Evolutionary conservation across 2,329 filamentous ascomycete genomes (phyloP).

Genomic region (Fusarium austroafricanum): DNA sequence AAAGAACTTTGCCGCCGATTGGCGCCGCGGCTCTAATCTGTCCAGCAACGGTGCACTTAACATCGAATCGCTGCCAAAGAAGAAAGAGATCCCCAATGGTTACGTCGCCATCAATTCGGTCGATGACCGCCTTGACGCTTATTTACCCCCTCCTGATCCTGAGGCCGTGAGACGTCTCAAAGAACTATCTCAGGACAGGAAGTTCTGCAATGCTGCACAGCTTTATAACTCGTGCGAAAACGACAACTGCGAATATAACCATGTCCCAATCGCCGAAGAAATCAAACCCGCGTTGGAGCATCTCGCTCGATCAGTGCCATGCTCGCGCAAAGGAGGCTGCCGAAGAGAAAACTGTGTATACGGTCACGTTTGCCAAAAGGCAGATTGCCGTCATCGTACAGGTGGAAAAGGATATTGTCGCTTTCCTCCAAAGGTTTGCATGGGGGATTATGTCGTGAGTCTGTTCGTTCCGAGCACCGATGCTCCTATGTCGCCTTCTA

Average conservation of each 20-base stretch:
- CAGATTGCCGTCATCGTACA: constrained; percentile 30
- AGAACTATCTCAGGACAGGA: constrained; percentile 18
- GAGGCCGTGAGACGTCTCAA: constrained; percentile 29
- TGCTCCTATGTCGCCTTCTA: background rate
- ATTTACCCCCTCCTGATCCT: constrained; percentile 11
- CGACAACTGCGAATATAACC: constrained; percentile 35
- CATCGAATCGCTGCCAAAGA: constrained; percentile 24
- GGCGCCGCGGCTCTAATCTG: constrained; percentile 6
- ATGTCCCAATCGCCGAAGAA: constrained; percentile 29
- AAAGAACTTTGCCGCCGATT: constrained; percentile 9
- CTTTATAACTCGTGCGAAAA: constrained; percentile 31
- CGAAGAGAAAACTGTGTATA: constrained; percentile 28
- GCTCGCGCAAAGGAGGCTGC: constrained; percentile 28
- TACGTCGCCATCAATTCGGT: constrained; percentile 27
- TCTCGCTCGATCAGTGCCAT: constrained; percentile 36
- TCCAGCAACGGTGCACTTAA: constrained; percentile 10
- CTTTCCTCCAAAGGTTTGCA: constrained; percentile 27
- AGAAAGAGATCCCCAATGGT: constrained; percentile 28
- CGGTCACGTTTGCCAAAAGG: constrained; percentile 40
- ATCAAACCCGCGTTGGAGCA: constrained; percentile 30
- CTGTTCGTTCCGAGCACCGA: background rate
- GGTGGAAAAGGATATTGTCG: constrained; percentile 37
- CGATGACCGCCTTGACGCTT: constrained; percentile 36
- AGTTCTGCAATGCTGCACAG: constrained; percentile 40
- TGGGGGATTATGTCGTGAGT: constrained; percentile 26